Conservation (phyloP, 768 basidiomycete genomes). For the Lactarius indigo region DNA sequence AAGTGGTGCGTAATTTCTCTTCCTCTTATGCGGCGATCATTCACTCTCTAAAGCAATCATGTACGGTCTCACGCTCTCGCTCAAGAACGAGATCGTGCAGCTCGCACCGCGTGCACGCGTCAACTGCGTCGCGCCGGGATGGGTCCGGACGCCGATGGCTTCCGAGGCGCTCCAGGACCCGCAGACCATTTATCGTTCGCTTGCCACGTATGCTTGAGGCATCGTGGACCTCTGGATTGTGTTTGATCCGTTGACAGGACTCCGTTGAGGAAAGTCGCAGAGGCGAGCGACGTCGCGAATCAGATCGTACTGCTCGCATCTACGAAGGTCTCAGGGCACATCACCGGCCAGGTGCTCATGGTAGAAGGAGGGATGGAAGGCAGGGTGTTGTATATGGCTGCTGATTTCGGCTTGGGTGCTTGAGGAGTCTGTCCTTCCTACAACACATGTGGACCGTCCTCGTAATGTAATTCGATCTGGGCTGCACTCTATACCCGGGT, state of each 20-base stretch:
- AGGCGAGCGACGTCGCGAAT: constrained; percentile 58
- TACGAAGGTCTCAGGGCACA: constrained; percentile 59
- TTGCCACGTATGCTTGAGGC: constrained; percentile 56
- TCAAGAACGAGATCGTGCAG: constrained; percentile 81
- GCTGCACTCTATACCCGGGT: too few relatives aligned
- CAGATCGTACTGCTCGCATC: constrained; percentile 65
- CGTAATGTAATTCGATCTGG: too few relatives aligned
- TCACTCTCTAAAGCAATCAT: constrained; percentile 65
- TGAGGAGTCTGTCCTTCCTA: too few relatives aligned
- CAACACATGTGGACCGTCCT: too few relatives aligned
- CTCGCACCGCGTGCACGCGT: constrained; percentile 70
- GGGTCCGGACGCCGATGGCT: constrained; percentile 55
- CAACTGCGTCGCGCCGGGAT: constrained; percentile 67
- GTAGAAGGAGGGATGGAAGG: constrained; percentile 81
- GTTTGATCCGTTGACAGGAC: constrained; percentile 39
- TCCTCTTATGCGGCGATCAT: too few relatives aligned
- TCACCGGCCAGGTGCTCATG: constrained; percentile 68
- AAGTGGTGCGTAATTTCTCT: constrained; percentile 46
- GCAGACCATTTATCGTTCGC: constrained; percentile 48
- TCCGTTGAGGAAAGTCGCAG: constrained; percentile 65
- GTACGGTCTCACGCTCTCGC: constrained; percentile 62
- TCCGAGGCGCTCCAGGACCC: constrained; percentile 55
- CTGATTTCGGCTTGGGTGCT: constrained; percentile 31
- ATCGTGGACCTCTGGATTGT: background rate
- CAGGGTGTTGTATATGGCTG: constrained; percentile 42